Percentiles rank a stretch among this genome's conserved stretches.
These are phyloP conservation scores for Scedosporium dehoogii DNA, from an alignment of 2,329 filamentous ascomycete species.

Conservation along the genomic window DNA sequence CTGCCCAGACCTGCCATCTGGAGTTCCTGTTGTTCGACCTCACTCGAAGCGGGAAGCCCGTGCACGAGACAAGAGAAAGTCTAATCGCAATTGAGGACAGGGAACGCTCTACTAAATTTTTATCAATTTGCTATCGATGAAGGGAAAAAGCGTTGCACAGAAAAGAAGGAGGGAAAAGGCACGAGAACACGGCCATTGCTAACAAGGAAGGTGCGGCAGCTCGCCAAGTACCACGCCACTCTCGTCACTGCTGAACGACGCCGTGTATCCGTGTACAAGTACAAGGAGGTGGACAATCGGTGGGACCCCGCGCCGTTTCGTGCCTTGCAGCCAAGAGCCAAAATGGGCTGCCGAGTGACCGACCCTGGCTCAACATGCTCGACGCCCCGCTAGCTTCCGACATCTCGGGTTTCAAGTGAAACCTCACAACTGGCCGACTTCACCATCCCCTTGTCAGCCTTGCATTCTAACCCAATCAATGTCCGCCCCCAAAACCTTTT, in stretches of 20 bases:
- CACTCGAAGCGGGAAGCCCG: background rate
- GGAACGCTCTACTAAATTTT: no score
- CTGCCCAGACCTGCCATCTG: background rate
- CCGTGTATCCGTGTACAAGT: background rate
- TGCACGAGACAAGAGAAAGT: background rate
- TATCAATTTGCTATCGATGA: no score
- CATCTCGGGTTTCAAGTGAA: slow-evolving; percentile 37
- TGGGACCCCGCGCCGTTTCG: background rate
- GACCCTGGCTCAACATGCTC: background rate
- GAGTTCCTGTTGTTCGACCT: background rate
- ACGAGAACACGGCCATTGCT: background rate
- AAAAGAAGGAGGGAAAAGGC: background rate
- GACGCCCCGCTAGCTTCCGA: slow-evolving; percentile 20
- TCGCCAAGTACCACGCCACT: background rate
- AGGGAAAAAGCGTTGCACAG: background rate
- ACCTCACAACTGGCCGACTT: slow-evolving; percentile 18
- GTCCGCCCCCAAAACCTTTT: background rate
- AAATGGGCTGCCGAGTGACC: background rate
- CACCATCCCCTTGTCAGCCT: slow-evolving; percentile 21
- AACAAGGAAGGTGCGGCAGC: background rate
- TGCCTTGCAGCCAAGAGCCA: background rate
- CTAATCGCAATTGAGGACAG: background rate
- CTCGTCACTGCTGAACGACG: background rate
- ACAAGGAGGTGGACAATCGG: background rate
- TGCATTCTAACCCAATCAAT: slow-evolving; percentile 21